Conservation (phyloP, 2,329 filamentous ascomycete species). For the Ceratocystis alfenasii region DNA sequence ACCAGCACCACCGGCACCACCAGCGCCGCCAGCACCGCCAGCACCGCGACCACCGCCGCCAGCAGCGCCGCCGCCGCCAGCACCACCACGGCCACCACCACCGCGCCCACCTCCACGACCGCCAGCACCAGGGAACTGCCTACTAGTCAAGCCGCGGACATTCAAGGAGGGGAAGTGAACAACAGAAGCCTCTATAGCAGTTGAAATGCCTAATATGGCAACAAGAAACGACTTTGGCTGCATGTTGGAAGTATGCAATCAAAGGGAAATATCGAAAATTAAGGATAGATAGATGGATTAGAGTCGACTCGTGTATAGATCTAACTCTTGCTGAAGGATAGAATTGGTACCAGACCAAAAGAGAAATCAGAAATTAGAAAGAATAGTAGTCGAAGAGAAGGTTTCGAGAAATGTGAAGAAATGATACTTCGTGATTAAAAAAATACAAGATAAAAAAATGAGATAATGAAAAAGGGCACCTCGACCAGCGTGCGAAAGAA, state of each 20-base stretch:
- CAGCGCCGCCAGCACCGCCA: conserved; percentile 24
- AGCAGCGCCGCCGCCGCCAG: conserved; percentile 23
- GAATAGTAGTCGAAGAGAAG: background rate
- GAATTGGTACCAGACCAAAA: conserved; percentile 41
- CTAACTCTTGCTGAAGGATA: conserved; percentile 21
- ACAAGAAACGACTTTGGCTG: conserved; percentile 40
- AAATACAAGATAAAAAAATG: conserved; percentile 4
- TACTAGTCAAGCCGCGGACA: conserved; percentile 31
- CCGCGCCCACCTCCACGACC: conserved; percentile 22
- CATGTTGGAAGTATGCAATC: conserved; percentile 33
- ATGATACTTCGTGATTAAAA: background rate
- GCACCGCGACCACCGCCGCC: conserved; percentile 15
- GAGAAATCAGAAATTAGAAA: conserved; percentile 27
- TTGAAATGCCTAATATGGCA: conserved; percentile 39
- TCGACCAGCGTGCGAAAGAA: conserved; percentile 22
- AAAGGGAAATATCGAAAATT: conserved; percentile 8
- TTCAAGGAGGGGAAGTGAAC: conserved; percentile 32
- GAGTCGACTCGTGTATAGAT: conserved; percentile 22
- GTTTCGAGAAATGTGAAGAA: background rate
- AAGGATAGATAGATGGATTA: conserved; percentile 16
- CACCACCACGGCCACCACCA: conserved; percentile 18
- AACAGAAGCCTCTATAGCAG: conserved; percentile 36
- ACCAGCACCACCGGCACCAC: conserved; percentile 23
- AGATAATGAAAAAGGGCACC: conserved; percentile 18
- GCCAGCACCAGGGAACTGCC: conserved; percentile 31